Percentiles rank a stretch among this genome's conserved stretches.
phyloP scores from a whole-genome alignment of 208 protist genomes.

The Vickermania ingenoplastis region DNA sequence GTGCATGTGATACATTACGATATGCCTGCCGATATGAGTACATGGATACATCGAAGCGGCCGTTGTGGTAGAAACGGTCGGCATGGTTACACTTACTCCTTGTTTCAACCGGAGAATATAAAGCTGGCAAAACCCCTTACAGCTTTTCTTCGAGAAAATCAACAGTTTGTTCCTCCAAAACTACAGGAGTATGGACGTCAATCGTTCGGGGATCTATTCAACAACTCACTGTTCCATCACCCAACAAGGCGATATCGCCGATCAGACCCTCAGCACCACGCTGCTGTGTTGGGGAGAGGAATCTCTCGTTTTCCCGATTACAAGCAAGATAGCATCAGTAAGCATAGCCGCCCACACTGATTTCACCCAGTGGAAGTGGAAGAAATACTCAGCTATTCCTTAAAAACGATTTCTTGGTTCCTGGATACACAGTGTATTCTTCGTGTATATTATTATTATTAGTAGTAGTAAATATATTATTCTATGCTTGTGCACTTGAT shows the following conservation, averaged over 20 bases:
- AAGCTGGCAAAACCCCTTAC: slow-evolving; percentile 74
- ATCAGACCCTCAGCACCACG: slow-evolving; percentile 54
- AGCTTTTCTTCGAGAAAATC: slow-evolving; percentile 51
- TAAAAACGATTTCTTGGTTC: no score
- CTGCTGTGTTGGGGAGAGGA: slow-evolving; percentile 43
- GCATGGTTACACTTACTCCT: slow-evolving; percentile 67
- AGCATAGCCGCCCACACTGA: slow-evolving; percentile 58
- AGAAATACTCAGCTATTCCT: no score
- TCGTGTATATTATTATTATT: no score
- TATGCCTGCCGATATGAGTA: slow-evolving; percentile 92
- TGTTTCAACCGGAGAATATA: slow-evolving; percentile 82
- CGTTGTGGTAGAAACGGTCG: slow-evolving; percentile 87
- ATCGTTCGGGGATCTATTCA: slow-evolving; percentile 70
- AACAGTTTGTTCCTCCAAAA: slow-evolving; percentile 72
- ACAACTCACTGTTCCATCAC: slow-evolving; percentile 65
- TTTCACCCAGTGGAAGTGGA: no score
- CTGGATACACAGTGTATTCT: no score
- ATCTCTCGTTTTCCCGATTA: slow-evolving; percentile 66
- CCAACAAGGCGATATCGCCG: slow-evolving; percentile 56
- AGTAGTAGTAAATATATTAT: no score
- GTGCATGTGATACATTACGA: slow-evolving; percentile 98
- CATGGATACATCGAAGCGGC: slow-evolving; percentile 96
- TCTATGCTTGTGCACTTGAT: no score
- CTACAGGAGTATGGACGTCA: slow-evolving; percentile 75
- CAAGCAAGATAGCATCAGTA: slow-evolving; percentile 45